Conservation (phyloP, 306 rosid species). For the Cucurbita moschata region DNA sequence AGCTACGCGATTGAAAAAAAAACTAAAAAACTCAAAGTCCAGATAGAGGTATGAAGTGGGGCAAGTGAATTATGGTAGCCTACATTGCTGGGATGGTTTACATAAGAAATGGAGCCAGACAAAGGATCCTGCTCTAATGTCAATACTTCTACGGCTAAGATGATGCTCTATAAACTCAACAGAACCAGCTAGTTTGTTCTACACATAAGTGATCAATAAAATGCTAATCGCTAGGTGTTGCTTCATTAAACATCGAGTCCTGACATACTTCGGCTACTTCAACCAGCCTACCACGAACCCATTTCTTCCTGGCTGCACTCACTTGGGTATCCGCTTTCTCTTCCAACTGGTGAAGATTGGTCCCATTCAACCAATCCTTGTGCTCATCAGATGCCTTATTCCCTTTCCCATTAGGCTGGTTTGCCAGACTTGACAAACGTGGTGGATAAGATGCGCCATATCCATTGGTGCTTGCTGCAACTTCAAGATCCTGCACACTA, state of each 20-base stretch:
- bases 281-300: slow-evolving; percentile 86
- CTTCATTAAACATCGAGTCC: neutral
- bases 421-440: slow-evolving; percentile 20
- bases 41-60: no score
- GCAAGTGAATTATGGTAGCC: neutral
- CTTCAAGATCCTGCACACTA: slow-evolving; percentile 26
- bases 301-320: slow-evolving; percentile 34
- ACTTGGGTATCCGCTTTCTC: slow-evolving; percentile 23
- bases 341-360: slow-evolving; percentile 18
- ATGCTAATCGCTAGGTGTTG: neutral
- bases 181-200: neutral
- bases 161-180: neutral
- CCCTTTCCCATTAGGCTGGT: slow-evolving; percentile 9
- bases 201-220: neutral
- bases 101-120: neutral
- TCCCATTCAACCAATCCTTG: slow-evolving; percentile 22
- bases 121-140: neutral
- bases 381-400: slow-evolving; percentile 12
- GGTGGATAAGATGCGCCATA: slow-evolving; percentile 13
- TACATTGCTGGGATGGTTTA: neutral
- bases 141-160: neutral
- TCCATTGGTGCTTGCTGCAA: slow-evolving; percentile 23
- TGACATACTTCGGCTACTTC: slow-evolving; percentile 41
- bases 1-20: no score
- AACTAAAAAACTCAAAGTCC: no score